A percentile compares a stretch with the other conserved stretches of the same genome.
Conservation (phyloP, 345 rosid species). For the Adansonia digitata region DNA sequence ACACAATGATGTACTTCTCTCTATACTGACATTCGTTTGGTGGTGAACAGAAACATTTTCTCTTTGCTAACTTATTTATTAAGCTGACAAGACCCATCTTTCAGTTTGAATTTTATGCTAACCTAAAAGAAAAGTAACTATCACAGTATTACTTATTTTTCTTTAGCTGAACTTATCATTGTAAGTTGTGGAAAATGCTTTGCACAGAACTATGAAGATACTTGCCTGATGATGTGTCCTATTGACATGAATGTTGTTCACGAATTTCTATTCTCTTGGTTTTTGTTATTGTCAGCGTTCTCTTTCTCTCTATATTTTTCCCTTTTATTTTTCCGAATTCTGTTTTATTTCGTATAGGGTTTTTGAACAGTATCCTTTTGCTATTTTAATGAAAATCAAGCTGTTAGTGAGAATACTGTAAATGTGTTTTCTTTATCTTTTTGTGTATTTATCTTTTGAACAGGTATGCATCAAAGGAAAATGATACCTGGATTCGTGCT, state of each 20-base stretch:
- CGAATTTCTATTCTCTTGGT: neutral
- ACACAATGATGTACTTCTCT: neutral
- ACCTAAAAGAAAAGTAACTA: neutral
- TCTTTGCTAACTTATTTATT: neutral
- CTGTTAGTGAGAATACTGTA: neutral
- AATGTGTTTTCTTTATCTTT: neutral
- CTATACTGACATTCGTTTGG: neutral
- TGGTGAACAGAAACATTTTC: neutral
- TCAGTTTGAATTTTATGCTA: neutral
- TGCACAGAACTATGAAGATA: neutral
- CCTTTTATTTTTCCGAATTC: neutral
- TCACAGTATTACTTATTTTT: neutral
- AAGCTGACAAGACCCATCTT: neutral
- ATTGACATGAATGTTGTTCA: neutral
- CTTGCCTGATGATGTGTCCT: neutral
- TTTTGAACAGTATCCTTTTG: neutral
- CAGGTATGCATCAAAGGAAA: slow-evolving; percentile 94
- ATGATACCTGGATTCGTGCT: slow-evolving; percentile 91
- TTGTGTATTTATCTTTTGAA: slow-evolving; percentile 7
- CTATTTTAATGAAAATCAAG: neutral
- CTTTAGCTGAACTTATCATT: too few relatives aligned
- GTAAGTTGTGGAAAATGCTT: neutral
- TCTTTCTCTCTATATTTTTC: neutral
- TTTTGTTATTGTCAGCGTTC: neutral
- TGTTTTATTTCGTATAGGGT: neutral